Percentiles rank a stretch among this genome's conserved stretches.
phyloP scores from a whole-genome alignment of 2,329 filamentous ascomycete species.

The Onygenales sp. region DNA sequence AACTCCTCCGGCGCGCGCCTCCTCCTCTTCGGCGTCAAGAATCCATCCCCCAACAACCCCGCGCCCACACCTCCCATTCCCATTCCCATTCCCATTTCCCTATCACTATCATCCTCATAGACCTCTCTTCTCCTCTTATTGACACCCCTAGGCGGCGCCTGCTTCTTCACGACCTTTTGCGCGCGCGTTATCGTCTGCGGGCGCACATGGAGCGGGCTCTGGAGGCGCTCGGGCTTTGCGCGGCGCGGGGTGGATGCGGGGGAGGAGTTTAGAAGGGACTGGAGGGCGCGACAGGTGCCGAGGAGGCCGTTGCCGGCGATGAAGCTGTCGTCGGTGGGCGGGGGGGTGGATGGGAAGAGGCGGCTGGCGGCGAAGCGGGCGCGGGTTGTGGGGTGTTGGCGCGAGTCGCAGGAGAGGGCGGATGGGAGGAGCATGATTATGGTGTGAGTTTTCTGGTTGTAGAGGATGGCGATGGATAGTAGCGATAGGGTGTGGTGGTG shows the following conservation, averaged over 20 bases:
- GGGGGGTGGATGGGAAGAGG: constrained; percentile 28
- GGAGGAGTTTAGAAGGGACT: constrained; percentile 32
- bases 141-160: constrained; percentile 7
- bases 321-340: constrained; percentile 26
- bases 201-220: constrained; percentile 28
- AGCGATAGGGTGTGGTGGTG: constrained; percentile 6
- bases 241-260: constrained; percentile 27
- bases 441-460: background rate
- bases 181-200: constrained; percentile 18
- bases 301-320: constrained; percentile 28
- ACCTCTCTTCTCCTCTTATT: constrained; percentile 16
- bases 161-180: constrained; percentile 19
- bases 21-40: constrained; percentile 37
- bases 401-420: constrained; percentile 35
- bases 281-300: constrained; percentile 33
- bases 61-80: constrained; percentile 8
- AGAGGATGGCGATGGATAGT: background rate
- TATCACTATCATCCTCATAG: constrained; percentile 26
- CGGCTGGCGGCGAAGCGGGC: constrained; percentile 27
- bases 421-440: constrained; percentile 36
- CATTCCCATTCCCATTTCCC: constrained; percentile 12
- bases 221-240: constrained; percentile 27
- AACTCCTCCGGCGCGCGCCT: constrained; percentile 34
- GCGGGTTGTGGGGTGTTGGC: constrained; percentile 19
- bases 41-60: constrained; percentile 12